Conservation (phyloP, 2,329 filamentous ascomycete genomes). For the Scedosporium dehoogii region DNA sequence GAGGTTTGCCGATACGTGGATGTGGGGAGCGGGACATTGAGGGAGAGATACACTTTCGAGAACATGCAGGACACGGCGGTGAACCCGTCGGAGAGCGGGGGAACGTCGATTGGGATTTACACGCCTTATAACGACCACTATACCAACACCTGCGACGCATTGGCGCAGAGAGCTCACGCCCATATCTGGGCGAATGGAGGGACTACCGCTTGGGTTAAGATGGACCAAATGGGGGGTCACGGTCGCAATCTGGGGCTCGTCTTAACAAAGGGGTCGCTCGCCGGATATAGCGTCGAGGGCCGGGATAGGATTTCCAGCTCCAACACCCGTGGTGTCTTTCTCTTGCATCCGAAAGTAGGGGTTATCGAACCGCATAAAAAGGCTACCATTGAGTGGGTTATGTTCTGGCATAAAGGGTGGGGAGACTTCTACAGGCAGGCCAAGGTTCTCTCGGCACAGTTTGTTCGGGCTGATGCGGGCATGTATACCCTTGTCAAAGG, state of each 20-base stretch:
- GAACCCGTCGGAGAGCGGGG: conserved; percentile 3
- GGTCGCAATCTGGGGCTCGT: conserved; percentile 9
- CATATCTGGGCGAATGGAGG: conserved; percentile 10
- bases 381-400: conserved; percentile 5
- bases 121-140: conserved; percentile 11
- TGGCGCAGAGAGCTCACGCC: conserved; percentile 6
- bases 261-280: conserved; percentile 7
- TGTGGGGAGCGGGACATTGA: conserved; percentile 1
- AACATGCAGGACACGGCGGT: conserved; percentile 4
- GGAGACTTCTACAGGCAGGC: conserved; percentile 8
- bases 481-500: not conserved
- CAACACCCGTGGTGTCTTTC: conserved; percentile 10
- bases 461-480: not conserved
- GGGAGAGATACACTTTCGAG: conserved; percentile 8
- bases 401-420: conserved; percentile 10
- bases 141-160: conserved; percentile 8
- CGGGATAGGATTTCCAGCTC: conserved; percentile 8
- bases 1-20: conserved; percentile 1
- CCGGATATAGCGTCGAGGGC: conserved; percentile 10
- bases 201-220: conserved; percentile 9
- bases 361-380: conserved; percentile 6
- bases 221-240: conserved; percentile 10
- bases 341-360: conserved; percentile 8
- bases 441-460: conserved; percentile 4
- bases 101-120: conserved; percentile 9